Conservation (phyloP, 176 grass and related monocot species). For the Zoysia japonica region DNA sequence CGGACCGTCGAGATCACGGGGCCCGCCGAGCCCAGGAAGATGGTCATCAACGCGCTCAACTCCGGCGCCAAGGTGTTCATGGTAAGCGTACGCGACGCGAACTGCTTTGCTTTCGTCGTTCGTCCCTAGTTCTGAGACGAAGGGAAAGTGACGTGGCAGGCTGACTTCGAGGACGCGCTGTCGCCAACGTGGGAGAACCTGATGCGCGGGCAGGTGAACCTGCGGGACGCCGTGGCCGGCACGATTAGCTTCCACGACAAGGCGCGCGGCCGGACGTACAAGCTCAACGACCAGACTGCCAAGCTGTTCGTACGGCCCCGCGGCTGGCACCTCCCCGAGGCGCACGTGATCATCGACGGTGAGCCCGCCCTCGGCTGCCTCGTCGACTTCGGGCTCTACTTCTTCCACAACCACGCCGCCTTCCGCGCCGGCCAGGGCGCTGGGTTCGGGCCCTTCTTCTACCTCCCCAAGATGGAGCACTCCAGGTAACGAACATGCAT, state of each 20-base stretch:
- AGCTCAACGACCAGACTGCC: conserved; percentile 47
- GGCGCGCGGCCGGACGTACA: conserved; percentile 59
- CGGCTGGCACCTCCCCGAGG: conserved; percentile 90
- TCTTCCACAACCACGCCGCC: conserved; percentile 84
- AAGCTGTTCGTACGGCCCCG: conserved; percentile 88
- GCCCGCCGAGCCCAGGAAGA: conserved; percentile 73
- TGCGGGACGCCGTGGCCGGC: conserved; percentile 72
- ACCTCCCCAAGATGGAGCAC: conserved; percentile 97
- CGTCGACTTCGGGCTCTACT: conserved; percentile 93
- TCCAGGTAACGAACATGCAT: conserved; percentile 42
- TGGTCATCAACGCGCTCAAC: conserved; percentile 98
- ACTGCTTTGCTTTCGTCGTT: neutral
- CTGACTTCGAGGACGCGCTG: conserved; percentile 93
- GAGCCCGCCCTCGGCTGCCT: conserved; percentile 79
- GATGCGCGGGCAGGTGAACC: conserved; percentile 86
- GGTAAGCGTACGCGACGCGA: conserved; percentile 24
- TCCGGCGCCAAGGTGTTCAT: conserved; percentile 93
- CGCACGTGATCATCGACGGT: conserved; percentile 80
- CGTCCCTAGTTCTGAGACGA: neutral
- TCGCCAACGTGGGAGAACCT: conserved; percentile 98
- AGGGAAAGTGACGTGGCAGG: conserved; percentile 31
- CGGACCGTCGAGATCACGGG: conserved; percentile 93
- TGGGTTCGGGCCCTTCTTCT: conserved; percentile 85
- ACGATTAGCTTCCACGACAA: conserved; percentile 69
- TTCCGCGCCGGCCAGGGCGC: conserved; percentile 67